These are phyloP conservation scores for Lachnellula subtilissima DNA, from an alignment of 2,329 filamentous ascomycete genomes.

Conservation along the genomic window DNA sequence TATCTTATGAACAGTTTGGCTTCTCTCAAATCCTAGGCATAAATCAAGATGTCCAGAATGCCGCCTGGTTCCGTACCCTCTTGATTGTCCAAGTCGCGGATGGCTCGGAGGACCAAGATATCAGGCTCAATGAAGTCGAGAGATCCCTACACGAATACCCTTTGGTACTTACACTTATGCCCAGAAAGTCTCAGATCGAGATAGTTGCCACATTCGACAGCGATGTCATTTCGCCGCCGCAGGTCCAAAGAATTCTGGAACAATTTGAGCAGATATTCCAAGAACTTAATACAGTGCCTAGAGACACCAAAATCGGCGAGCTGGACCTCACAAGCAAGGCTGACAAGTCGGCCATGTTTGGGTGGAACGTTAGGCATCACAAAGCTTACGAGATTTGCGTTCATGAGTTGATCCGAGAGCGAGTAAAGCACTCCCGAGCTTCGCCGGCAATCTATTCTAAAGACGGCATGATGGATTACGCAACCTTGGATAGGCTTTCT, in stretches of 20 bases:
- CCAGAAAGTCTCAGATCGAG: conserved; percentile 42
- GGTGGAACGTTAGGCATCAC: conserved; percentile 10
- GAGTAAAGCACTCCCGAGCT: conserved; percentile 5
- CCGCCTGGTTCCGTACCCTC: conserved; percentile 6
- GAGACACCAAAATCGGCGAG: background rate
- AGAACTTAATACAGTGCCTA: background rate
- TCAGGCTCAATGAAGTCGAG: background rate
- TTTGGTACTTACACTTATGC: conserved; percentile 40
- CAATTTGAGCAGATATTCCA: background rate
- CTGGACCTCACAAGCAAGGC: background rate
- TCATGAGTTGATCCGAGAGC: conserved; percentile 15
- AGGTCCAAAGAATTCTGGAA: background rate
- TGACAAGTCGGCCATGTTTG: background rate
- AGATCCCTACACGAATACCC: background rate
- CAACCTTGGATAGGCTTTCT: conserved; percentile 18
- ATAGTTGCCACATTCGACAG: conserved; percentile 39
- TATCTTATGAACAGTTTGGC: conserved; percentile 27
- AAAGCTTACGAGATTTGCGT: conserved; percentile 4
- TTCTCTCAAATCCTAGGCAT: conserved; percentile 6
- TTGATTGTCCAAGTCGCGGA: conserved; percentile 3
- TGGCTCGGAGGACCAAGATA: background rate
- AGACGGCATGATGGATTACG: conserved; percentile 21
- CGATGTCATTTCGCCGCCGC: conserved; percentile 3
- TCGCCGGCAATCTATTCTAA: conserved; percentile 18
- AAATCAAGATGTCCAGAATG: background rate